Percentiles rank a stretch among this genome's conserved stretches.
Conservation (phyloP, 306 rosid species). For the Quercus berberidifolia region DNA sequence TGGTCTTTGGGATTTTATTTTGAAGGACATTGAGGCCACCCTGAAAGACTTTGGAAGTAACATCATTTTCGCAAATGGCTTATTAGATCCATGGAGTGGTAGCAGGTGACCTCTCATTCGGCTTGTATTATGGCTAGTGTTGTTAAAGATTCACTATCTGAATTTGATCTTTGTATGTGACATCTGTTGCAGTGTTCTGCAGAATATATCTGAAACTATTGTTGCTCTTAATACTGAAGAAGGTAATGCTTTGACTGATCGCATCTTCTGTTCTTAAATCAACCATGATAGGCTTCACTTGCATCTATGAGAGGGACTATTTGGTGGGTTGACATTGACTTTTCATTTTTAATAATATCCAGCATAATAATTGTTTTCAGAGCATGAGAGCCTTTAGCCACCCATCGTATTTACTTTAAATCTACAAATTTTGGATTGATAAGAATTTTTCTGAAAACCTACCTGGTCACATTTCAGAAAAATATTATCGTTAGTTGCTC, state of each 20-base stretch:
- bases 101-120: slow-evolving; percentile 53
- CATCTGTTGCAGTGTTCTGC: slow-evolving; percentile 63
- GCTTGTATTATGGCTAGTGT: neutral
- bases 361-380: neutral
- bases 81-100: slow-evolving; percentile 95
- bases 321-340: neutral
- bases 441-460: neutral
- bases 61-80: slow-evolving; percentile 80
- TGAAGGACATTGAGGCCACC: slow-evolving; percentile 51
- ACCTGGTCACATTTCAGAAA: neutral
- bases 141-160: neutral
- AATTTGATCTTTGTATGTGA: slow-evolving; percentile 15
- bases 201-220: slow-evolving; percentile 64
- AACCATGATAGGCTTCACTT: neutral
- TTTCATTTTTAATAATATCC: neutral
- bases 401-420: neutral
- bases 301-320: slow-evolving; percentile 1
- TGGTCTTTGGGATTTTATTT: slow-evolving; percentile 9
- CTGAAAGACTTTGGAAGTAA: slow-evolving; percentile 74
- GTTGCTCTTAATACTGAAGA: slow-evolving; percentile 64
- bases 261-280: neutral
- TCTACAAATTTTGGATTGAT: neutral
- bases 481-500: neutral
- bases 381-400: neutral
- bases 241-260: slow-evolving; percentile 43